Base-by-base conservation (phyloP, 257 asterid genomes). In the Pogostemon cablin region DNA sequence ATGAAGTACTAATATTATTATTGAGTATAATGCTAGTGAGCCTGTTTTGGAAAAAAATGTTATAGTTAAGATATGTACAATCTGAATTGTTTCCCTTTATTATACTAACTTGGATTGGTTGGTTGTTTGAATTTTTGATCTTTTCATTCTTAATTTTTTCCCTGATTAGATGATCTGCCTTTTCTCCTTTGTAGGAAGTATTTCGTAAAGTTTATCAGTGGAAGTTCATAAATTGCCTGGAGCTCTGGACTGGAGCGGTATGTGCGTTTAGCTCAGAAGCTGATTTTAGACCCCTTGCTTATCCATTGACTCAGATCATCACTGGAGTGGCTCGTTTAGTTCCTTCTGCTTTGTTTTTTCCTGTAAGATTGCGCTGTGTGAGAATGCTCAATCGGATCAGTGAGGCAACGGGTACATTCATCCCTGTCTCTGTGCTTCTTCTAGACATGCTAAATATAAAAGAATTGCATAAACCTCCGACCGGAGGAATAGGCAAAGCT, bases 401-500 rank as follows among this genome's bases (percentile, higher is more conserved):
- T 78, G 86, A 87, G 57, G 77, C 98, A 57, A 91, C 95, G 46
- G 86, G 88, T 68, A 79, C 91, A 44, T 91, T 82, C 70, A 79
- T 89, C 74, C 99, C 99, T 7, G 93, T 95, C 74, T 87, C 98
- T 76, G 34, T 86, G 73, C 88, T 85, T 81, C 93, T 91, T 52
- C 61, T 93, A 75, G 97, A 91, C 82, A 89, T 90, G 91, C 83
- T 91, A 69, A 95, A 95, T 75, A 87, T 91, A 39, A 91, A 95
- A 78, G 99, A 95, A 83, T 77, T 95, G 95, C 89, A 74, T 61
- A 86, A 77, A 71, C 90, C 97, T 62, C 95, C 96, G 9, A 81
- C 92, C 0, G 99, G 96, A 73, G 99, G 99, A 84, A 88, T 86
- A 63, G 99, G 98, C 65, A 86, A 89, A 85, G 89, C 97, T 71